Base-by-base conservation (phyloP, 495 filamentous ascomycete species). In the Aspergillus taichungensis region DNA sequence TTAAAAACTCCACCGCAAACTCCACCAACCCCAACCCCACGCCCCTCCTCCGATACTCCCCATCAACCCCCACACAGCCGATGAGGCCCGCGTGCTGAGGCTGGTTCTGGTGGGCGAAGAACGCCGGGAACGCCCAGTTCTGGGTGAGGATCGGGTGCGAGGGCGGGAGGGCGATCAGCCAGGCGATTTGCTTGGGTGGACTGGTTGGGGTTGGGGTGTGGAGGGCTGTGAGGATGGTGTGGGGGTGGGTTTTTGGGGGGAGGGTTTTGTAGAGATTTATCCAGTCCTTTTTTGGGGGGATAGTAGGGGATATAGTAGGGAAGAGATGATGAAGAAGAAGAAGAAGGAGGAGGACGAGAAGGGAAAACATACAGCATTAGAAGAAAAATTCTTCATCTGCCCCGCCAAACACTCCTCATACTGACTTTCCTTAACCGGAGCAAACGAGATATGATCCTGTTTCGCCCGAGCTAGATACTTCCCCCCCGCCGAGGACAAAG, bases 1-100 rank as follows among this genome's bases (percentile, higher is more conserved):
- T 73, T 70, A 77, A 70, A 45, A 73, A 50, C 42, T 72, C 62
- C n/a, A 77, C 57, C 1, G 73, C 73, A 53, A 68, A 66, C 6
- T 64, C 64, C 28, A 77, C 41, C 33, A 77, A 47, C 5, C 70
- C 71, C 34, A 75, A 45, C 3, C 72, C 73, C 14, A 75, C 57
- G 4, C 73, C 73, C 29, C 56, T 60, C 10, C 59, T 61, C 10
- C 73, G 61, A 33, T 63, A 56, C 1, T 46, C 50, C 18, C 47
- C 42, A 50, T 77, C 71, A 29, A 75, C 65, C 24, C 73, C 73
- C 7, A 77, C 73, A 40, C 64, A 69, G 1, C 67, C 73, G 30
- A 77, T 75, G 13, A 76, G 50, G 0, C 73, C 73, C 0, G 18
- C 18, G 72, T 74, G 11, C 68, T n/a, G n/a, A n/a, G n/a, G n/a